Base-by-base conservation (phyloP, 2,329 filamentous ascomycete species). In the Penicillium sp. region DNA sequence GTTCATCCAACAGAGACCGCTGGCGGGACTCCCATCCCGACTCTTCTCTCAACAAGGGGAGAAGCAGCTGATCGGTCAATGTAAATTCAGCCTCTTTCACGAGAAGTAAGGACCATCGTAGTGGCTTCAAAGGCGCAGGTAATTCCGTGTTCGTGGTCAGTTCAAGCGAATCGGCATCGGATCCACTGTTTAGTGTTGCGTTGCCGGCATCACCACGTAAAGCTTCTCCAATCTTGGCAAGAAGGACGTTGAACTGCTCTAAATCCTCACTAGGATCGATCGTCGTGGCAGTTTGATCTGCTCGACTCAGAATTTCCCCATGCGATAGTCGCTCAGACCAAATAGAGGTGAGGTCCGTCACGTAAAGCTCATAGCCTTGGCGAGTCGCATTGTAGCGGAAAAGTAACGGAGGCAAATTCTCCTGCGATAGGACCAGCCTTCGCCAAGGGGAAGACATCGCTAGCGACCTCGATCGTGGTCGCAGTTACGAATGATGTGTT, bases 231-330 rank as follows among this genome's bases (percentile, higher is more conserved):
- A 82, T 66, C 48, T 77, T 76, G n/a, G 71, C 60, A 6, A 80
- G 61, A 2, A 82, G 64, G 11, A 79, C 71, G 17, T 61, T 52
- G 39, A 76, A 68, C 51, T 82, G 78, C n/a, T 69, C 62, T 5
- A 63, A 54, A 44, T 74, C 74, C 56, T 77, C 73, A 48, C 69
- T 73, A 2, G 79, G 75, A 55, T 81, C 78, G 41, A 82, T 79
- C 13, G 72, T 76, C 11, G 75, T 73, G 29, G 68, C 65, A 35
- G 67, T 59, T 9, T 69, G 55, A 13, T 66, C 59, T 5, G 77
- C 75, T 48, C 70, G 66, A 14, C 61, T 51, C 15, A 75, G 51
- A 22, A 81, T 72, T 9, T 67, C 60, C 26, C 60, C 51, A 27
- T 65, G 60, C 33, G 64, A 61, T 28, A 78, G 50, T 12, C 56